A percentile compares a stretch with the other conserved stretches of the same genome.
Conservation (phyloP, 805 yeast genomes). For the Yarrowia osloensis region DNA sequence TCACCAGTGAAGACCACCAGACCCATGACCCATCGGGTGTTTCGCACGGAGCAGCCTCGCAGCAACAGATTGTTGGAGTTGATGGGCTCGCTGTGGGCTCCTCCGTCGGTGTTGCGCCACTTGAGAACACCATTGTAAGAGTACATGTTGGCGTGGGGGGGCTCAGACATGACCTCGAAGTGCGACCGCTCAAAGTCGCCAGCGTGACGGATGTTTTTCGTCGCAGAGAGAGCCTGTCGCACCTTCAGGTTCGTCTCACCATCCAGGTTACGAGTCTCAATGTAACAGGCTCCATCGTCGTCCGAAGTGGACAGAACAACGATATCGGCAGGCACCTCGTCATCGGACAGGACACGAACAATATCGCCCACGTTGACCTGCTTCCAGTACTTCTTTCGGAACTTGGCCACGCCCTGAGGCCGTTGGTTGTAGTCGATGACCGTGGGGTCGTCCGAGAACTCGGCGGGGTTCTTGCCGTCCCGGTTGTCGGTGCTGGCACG, state of each 20-base stretch:
- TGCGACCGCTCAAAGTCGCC: conserved; percentile 57
- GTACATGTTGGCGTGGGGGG: conserved; percentile 66
- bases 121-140: conserved; percentile 66
- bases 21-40: conserved; percentile 77
- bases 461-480: not conserved
- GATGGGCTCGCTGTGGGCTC: conserved; percentile 52
- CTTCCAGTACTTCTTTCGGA: conserved; percentile 67
- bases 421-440: conserved; percentile 38
- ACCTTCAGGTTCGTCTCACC: conserved; percentile 78
- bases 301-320: conserved; percentile 69
- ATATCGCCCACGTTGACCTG: conserved; percentile 76
- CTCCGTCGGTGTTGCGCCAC: conserved; percentile 42
- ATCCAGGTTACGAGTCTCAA: conserved; percentile 72
- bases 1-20: conserved; percentile 71
- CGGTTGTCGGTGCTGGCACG: conserved; percentile 1
- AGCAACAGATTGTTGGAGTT: conserved; percentile 65
- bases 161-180: conserved; percentile 67
- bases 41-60: conserved; percentile 73
- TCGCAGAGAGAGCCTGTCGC: conserved; percentile 58
- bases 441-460: conserved; percentile 18
- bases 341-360: conserved; percentile 66
- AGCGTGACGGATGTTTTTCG: conserved; percentile 59
- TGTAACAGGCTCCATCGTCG: conserved; percentile 67
- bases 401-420: conserved; percentile 45
- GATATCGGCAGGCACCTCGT: conserved; percentile 79